phyloP scores from a whole-genome alignment of 169 alveolate species.

The Hammondia hammondi region DNA sequence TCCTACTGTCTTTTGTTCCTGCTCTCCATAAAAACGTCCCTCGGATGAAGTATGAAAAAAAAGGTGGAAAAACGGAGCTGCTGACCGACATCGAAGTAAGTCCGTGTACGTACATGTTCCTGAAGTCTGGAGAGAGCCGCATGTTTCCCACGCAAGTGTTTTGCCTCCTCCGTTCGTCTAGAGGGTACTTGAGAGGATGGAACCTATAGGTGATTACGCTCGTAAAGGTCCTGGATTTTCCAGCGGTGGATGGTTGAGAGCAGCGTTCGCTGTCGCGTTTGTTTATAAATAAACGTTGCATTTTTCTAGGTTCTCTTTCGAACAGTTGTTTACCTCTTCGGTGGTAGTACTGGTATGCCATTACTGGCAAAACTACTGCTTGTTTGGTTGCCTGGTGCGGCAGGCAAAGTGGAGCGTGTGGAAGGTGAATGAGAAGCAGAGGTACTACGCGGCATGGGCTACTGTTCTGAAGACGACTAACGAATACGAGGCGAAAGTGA shows the following conservation, averaged over 20 bases:
- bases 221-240: too few species aligned
- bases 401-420: slow-evolving; percentile 26
- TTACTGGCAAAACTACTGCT: not conserved
- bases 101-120: not conserved
- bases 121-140: too few species aligned
- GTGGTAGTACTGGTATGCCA: too few species aligned
- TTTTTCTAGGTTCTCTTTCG: too few species aligned
- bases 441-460: slow-evolving; percentile 34
- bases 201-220: too few species aligned
- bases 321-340: too few species aligned
- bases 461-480: not conserved
- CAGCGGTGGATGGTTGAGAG: too few species aligned
- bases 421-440: slow-evolving; percentile 6
- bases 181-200: too few species aligned
- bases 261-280: too few species aligned
- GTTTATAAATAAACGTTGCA: too few species aligned
- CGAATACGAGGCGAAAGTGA: slow-evolving; percentile 4
- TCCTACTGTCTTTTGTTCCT: slow-evolving; percentile 19
- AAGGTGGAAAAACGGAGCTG: not conserved
- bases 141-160: too few species aligned
- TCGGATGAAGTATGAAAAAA: not conserved
- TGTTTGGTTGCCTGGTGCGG: not conserved
- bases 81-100: slow-evolving; percentile 19
- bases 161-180: too few species aligned
- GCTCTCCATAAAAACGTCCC: slow-evolving; percentile 31